phyloP scores from a whole-genome alignment of 805 yeast species.

The Schizosaccharomyces pombe region DNA sequence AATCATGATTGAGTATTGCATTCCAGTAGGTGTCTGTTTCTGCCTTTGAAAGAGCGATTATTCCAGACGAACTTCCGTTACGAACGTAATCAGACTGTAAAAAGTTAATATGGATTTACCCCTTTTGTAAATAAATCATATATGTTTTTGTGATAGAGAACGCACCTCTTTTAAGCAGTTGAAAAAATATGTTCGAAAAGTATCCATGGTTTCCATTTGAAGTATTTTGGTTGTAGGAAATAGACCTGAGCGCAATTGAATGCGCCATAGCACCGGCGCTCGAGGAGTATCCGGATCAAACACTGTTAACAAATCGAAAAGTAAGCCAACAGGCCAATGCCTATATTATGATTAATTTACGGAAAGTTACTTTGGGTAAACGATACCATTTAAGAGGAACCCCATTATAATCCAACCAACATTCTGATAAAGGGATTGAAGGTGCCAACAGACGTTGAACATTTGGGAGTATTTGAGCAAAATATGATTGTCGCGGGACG shows the following conservation, averaged over 20 bases:
- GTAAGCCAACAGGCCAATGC: slow-evolving; percentile 1
- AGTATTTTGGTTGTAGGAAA: neutral
- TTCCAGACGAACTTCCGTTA: neutral
- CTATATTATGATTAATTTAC: neutral
- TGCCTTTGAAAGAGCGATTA: neutral
- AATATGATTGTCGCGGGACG: neutral
- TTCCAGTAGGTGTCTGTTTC: neutral
- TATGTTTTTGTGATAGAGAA: too few species aligned
- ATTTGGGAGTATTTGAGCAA: neutral
- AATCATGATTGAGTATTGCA: neutral
- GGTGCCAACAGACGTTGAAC: neutral
- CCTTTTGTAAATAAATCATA: neutral
- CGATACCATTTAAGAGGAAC: neutral
- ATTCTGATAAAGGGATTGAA: neutral
- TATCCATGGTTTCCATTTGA: neutral
- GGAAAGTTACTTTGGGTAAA: neutral
- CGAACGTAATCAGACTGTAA: neutral
- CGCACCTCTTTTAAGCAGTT: neutral
- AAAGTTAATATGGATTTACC: too few species aligned
- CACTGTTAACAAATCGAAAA: neutral
- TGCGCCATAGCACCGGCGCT: neutral
- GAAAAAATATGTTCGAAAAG: neutral
- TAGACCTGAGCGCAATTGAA: neutral
- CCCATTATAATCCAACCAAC: neutral
- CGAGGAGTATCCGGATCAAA: neutral